Percentiles rank a stretch among this genome's conserved stretches.
phyloP scores from a whole-genome alignment of 1,284 basidiomycete genomes.

The Rhodotorula sp. region DNA sequence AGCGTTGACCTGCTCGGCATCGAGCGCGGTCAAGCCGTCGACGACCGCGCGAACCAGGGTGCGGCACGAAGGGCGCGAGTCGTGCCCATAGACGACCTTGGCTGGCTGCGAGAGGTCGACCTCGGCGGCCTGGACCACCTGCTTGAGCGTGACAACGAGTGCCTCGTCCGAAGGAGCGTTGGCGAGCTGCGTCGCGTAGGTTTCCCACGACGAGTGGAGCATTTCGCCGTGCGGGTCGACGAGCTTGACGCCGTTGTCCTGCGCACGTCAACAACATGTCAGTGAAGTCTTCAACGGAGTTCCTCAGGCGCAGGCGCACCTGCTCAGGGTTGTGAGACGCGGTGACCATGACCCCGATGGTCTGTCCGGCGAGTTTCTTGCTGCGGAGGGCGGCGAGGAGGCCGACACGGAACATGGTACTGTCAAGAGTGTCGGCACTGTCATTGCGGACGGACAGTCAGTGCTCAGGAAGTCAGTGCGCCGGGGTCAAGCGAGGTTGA shows the following conservation, averaged over 20 bases:
- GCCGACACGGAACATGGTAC: constrained; percentile 89
- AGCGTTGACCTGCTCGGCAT: constrained; percentile 55
- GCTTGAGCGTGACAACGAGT: constrained; percentile 67
- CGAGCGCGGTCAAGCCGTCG: constrained; percentile 75
- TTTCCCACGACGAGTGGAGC: constrained; percentile 95
- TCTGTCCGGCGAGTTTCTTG: constrained; percentile 83
- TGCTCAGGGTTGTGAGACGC: constrained; percentile 97
- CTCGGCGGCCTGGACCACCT: constrained; percentile 66
- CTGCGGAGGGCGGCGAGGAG: constrained; percentile 87
- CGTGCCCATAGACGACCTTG: constrained; percentile 83
- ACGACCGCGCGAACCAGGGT: constrained; percentile 77
- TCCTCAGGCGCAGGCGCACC: constrained; percentile 56
- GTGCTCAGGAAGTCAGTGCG: not conserved
- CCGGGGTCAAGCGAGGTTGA: not conserved
- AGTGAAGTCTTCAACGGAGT: not conserved
- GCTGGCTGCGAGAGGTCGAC: constrained; percentile 79
- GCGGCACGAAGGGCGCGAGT: constrained; percentile 89
- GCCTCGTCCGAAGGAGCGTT: constrained; percentile 76
- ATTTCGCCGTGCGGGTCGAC: constrained; percentile 99
- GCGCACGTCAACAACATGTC: not conserved
- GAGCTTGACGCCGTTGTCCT: constrained; percentile 99
- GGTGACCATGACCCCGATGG: constrained; percentile 97
- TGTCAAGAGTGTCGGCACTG: constrained; percentile 80
- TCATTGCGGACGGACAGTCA: constrained; percentile 10
- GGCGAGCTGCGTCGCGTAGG: constrained; percentile 81